Percentiles rank a stretch among this genome's conserved stretches.
Evolutionary conservation across 225 moss, liverwort and hornwort species (phyloP).

Genomic region (Antitrichia curtipendula): DNA sequence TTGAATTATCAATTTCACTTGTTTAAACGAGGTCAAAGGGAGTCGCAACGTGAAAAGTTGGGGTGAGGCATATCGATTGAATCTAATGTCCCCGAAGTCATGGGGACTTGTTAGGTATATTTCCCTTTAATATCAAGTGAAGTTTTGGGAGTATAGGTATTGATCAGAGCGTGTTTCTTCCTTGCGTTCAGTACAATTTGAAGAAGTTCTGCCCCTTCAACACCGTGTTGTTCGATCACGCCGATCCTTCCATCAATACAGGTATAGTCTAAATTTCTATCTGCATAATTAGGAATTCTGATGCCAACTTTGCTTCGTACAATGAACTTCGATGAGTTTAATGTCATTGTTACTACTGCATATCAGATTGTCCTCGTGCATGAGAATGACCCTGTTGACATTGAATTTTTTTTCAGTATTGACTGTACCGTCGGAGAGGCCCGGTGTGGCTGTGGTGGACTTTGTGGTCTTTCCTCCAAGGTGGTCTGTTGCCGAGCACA

Average conservation of each 20-base stretch:
- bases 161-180: neutral
- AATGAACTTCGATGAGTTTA: neutral
- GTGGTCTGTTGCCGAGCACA: constrained; percentile 96
- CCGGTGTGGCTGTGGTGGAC: constrained; percentile 95
- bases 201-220: constrained; percentile 95
- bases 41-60: neutral
- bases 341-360: neutral
- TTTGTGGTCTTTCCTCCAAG: constrained; percentile 95
- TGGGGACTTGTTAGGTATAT: neutral
- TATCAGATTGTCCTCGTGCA: neutral
- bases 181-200: constrained; percentile 54
- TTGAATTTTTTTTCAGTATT: constrained; percentile 35
- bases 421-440: constrained; percentile 88
- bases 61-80: neutral
- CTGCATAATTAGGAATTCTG: neutral
- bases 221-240: constrained; percentile 90
- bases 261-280: constrained; percentile 12
- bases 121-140: neutral
- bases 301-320: neutral
- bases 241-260: constrained; percentile 90
- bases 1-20: neutral
- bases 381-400: neutral
- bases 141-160: neutral
- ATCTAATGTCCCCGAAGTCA: neutral
- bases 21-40: neutral